Evolutionary conservation across 2,329 filamentous ascomycete species (phyloP).

Genomic region (Curvularia eragrostidis): DNA sequence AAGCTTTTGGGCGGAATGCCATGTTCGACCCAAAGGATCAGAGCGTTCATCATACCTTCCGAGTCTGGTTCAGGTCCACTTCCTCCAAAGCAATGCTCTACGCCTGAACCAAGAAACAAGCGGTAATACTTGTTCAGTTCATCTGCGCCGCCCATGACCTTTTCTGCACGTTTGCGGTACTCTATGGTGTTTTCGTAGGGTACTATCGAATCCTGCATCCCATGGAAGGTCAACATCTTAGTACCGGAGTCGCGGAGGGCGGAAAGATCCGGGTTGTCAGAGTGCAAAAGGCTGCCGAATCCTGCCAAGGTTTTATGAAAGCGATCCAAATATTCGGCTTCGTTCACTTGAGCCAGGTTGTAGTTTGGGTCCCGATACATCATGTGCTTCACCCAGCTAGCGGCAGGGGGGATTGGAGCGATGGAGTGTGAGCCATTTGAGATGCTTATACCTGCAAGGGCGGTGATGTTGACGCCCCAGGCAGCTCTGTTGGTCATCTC

Average conservation of each 20-base stretch:
- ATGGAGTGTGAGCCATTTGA: conserved; percentile 27
- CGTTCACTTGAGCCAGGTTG: conserved; percentile 25
- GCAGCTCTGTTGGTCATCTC: conserved; percentile 20
- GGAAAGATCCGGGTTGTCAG: conserved; percentile 34
- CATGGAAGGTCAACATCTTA: conserved; percentile 42
- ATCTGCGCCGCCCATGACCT: conserved; percentile 31
- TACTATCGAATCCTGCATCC: conserved; percentile 34
- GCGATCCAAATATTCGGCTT: conserved; percentile 20
- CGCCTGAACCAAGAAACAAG: conserved; percentile 42
- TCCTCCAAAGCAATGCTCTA: conserved; percentile 34
- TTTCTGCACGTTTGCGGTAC: conserved; percentile 34
- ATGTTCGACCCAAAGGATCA: conserved; percentile 43
- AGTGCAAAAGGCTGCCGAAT: conserved; percentile 31
- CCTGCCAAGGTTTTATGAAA: conserved; percentile 30
- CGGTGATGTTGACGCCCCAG: conserved; percentile 23
- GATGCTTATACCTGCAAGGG: conserved; percentile 22
- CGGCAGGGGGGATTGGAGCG: conserved; percentile 24
- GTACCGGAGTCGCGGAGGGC: conserved; percentile 30
- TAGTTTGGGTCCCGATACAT: conserved; percentile 23
- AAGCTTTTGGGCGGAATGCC: conserved; percentile 25
- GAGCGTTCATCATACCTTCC: conserved; percentile 27
- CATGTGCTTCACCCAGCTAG: conserved; percentile 28
- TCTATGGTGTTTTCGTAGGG: conserved; percentile 34
- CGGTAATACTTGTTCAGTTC: conserved; percentile 40
- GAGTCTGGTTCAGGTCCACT: conserved; percentile 24